Evolutionary conservation across 2,329 filamentous ascomycete species (phyloP), one percentile per base, ranked within the genome.

Genomic region (Aspergillus chevalieri): DNA sequence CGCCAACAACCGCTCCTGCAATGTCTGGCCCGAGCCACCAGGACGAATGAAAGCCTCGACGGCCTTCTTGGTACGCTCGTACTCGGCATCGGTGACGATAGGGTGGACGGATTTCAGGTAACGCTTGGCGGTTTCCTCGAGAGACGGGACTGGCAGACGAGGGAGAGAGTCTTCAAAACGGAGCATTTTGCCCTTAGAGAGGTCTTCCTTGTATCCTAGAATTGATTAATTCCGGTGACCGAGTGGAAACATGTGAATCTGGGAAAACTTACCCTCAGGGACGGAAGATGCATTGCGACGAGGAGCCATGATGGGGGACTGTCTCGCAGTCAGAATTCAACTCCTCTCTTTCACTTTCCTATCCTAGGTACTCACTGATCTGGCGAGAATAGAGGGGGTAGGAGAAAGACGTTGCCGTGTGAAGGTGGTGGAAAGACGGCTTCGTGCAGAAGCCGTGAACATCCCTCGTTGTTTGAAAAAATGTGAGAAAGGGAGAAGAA

Each of bases 21-120:
- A 83, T 63, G 83, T 82, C 68, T 85, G 80, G 53, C 92, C 93
- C 46, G 85, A 78, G 36, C 90, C 89, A 50, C 89, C 89, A n/a
- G 92, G 89, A 59, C 85, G 84, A 59, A 95, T 76, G 71, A 98
- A 97, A 6, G 91, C 89, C 53, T 88, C 79, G 33, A 98, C 90
- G 28, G 89, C 91, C 65, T 87, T 86, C 68, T 87, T 86, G 48
- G 81, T 84, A 53, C 72, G 70, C 57, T 81, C 73, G 64, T 74
- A 85, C 65, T 85, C 82, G 55, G 72, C 65, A 57, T 78, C 68
- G 57, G 74, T 80, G 48, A 85, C 76, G 26, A 85, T 73, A 45
- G 82, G 79, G 67, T 83, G 82, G 15, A 85, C 78, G 50, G 82
- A 85, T 66, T 84, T 84, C 53, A 85, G 75, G 71, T 85, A 85